Evolutionary conservation across 371 early-diverging fungal genomes (phyloP), one percentile per base, ranked within the genome.

Genomic region (Capillidium rhysosporum): DNA sequence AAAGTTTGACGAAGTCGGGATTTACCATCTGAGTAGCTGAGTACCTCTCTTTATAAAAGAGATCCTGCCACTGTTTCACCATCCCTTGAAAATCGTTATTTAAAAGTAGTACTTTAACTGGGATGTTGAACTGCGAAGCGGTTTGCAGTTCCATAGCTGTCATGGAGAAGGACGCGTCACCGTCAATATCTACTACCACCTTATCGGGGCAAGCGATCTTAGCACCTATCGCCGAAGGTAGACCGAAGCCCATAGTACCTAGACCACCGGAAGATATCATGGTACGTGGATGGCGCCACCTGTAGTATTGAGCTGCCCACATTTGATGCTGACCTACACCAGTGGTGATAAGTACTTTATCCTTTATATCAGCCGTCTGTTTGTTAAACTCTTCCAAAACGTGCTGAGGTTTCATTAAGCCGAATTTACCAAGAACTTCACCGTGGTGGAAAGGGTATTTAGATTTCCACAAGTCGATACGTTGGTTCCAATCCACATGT

Each of bases 1-100:
- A 88, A 39, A 96, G 70, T 67, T 92, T 91, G 61, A 90, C 86
- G 72, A 96, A 96, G 65, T 96, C 92, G n/a, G 97, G 97, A 69
- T 96, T 94, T 64, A 71, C 72, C 97, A 96, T 96, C 28, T 63
- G 64, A 0, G 97, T 93, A 26, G 82, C 88, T 23, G 91, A 88
- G 65, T 91, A 90, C 43, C 97, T 78, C 68, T 89, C 77, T 62
- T 91, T 86, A 62, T 93, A 96, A 66, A 93, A 96, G 51, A 96
- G 75, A 68, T 93, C 94, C 67, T 93, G 93, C 96, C 96, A 93
- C 70, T 95, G 96, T 71, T 89, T 90, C 59, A 94, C 92, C 95
- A 94, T 94, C 40, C 97, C 97, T 68, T 96, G 97, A 88, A 92
- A 96, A 53, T 89, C 89, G 69, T 96, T 96, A 75, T 96, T 93